Percentiles rank a stretch among this genome's conserved stretches.
phyloP scores from a whole-genome alignment of 208 protist species.

The Leishmania gerbilli region DNA sequence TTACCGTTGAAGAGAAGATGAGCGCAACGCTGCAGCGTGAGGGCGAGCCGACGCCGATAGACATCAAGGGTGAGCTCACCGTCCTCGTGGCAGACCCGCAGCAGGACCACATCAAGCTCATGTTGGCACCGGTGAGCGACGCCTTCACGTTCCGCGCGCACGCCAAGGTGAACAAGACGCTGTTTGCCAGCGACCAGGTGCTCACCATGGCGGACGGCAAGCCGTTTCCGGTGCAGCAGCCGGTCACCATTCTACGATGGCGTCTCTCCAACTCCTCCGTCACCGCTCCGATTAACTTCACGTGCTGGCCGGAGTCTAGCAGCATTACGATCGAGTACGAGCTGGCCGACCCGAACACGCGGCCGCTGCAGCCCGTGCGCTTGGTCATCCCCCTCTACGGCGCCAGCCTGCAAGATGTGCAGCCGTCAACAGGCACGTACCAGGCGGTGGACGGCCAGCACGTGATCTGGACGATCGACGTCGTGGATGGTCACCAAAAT shows the following conservation, averaged over 20 bases:
- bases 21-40: conserved; percentile 57
- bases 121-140: conserved; percentile 49
- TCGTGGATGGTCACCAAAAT: conserved; percentile 49
- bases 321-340: conserved; percentile 88
- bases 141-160: conserved; percentile 85
- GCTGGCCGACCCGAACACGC: conserved; percentile 40
- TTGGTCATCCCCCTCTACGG: conserved; percentile 72
- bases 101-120: conserved; percentile 53
- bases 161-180: conserved; percentile 82
- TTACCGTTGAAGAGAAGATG: conserved; percentile 72
- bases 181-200: conserved; percentile 77
- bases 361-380: conserved; percentile 50
- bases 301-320: conserved; percentile 74
- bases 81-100: conserved; percentile 72
- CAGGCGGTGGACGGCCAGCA: conserved; percentile 25
- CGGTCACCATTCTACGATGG: conserved; percentile 83
- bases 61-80: conserved; percentile 80
- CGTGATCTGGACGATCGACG: conserved; percentile 73
- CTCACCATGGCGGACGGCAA: conserved; percentile 80
- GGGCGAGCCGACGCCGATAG: conserved; percentile 47
- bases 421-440: conserved; percentile 51
- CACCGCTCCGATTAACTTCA: conserved; percentile 66
- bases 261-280: conserved; percentile 32
- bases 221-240: conserved; percentile 79
- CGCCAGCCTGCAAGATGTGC: conserved; percentile 32